A percentile compares a stretch with the other conserved stretches of the same genome.
Evolutionary conservation across 1,139 yeast genomes (phyloP).

Genomic region (Hansenula lynferdii): DNA sequence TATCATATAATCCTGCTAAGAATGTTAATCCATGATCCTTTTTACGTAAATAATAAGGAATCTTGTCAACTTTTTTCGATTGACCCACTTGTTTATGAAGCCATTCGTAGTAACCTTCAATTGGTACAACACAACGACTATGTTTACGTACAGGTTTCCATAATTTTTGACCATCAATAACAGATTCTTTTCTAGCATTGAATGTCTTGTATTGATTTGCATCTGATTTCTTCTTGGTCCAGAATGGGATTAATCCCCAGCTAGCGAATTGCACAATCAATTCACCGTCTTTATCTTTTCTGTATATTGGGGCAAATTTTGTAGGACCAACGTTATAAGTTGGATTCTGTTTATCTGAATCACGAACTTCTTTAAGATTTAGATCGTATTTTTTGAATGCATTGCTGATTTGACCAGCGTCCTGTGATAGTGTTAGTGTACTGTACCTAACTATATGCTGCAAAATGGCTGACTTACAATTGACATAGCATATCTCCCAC

Average conservation of each 20-base stretch:
- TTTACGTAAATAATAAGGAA: constrained; percentile 64
- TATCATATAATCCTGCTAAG: constrained; percentile 63
- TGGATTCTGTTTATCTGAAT: constrained; percentile 14
- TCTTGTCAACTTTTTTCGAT: constrained; percentile 31
- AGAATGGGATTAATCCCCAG: constrained; percentile 59
- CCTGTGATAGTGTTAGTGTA: constrained; percentile 4
- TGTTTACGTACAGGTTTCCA: constrained; percentile 45
- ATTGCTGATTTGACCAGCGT: constrained; percentile 6
- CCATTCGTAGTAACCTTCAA: constrained; percentile 91
- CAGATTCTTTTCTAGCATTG: constrained; percentile 61
- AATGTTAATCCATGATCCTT: constrained; percentile 48
- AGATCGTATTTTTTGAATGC: constrained; percentile 20
- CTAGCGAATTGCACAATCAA: constrained; percentile 38
- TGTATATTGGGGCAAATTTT: constrained; percentile 39
- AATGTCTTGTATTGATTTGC: constrained; percentile 38
- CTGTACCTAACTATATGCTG: background rate
- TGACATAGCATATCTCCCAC: constrained; percentile 43
- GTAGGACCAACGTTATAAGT: constrained; percentile 52
- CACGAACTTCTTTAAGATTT: constrained; percentile 14
- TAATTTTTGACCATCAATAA: constrained; percentile 36
- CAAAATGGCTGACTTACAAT: constrained; percentile 15
- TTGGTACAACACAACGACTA: constrained; percentile 65
- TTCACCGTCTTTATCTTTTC: constrained; percentile 11
- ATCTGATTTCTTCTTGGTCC: constrained; percentile 36
- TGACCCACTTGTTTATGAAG: constrained; percentile 25